Evolutionary conservation across 176 grass and related monocot species (phyloP).

Genomic region (Carex myosuroides): DNA sequence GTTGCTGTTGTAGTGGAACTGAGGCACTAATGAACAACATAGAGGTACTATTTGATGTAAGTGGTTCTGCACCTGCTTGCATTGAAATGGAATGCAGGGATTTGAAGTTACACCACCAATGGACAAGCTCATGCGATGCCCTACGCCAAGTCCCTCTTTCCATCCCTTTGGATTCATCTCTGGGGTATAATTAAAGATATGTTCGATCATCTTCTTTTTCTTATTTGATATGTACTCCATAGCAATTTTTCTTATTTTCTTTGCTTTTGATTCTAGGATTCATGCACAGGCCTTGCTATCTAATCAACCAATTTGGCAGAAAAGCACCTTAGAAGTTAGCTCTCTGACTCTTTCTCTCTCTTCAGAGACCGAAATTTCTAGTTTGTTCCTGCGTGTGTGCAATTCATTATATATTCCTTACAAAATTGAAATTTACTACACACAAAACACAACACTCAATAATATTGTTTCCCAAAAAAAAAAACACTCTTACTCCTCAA

Average conservation of each 20-base stretch:
- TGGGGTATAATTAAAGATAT: constrained; percentile 30
- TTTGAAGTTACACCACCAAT: constrained; percentile 20
- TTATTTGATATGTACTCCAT: not conserved
- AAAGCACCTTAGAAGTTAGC: constrained; percentile 23
- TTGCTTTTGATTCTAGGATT: constrained; percentile 31
- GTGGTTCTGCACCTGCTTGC: not conserved
- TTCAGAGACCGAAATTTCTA: not conserved
- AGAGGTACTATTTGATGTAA: constrained; percentile 17
- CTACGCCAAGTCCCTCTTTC: constrained; percentile 47
- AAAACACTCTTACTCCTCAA: not conserved
- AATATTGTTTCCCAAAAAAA: no score
- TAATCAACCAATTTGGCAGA: constrained; percentile 65
- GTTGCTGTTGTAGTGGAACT: constrained; percentile 57
- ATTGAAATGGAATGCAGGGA: constrained; percentile 27
- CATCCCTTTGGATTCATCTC: constrained; percentile 52
- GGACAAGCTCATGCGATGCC: constrained; percentile 23
- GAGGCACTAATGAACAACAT: constrained; percentile 25
- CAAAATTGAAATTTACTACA: not conserved
- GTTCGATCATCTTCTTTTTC: not conserved
- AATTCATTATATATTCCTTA: constrained; percentile 1
- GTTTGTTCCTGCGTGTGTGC: constrained; percentile 11
- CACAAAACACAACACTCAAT: not conserved
- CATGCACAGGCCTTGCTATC: constrained; percentile 70
- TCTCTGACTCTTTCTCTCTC: not conserved
- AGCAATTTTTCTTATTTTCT: not conserved